Evolutionary conservation across 164 flowering plant species (phyloP).

Genomic region (Annona squamosa): DNA sequence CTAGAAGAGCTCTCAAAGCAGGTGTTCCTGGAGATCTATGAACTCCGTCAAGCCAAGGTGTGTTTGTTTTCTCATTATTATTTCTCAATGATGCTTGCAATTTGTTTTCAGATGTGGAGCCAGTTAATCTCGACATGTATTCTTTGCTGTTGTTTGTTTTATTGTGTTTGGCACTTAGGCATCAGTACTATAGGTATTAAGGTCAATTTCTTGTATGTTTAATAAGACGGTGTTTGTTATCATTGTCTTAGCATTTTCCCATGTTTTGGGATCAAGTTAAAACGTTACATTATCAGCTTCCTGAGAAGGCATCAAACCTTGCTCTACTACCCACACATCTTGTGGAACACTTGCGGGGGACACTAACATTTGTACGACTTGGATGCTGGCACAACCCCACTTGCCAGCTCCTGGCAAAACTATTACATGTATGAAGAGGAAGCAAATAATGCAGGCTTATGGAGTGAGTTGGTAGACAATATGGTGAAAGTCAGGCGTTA

Average conservation of each 20-base stretch:
- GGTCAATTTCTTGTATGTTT: not conserved
- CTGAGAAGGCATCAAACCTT: too few relatives aligned
- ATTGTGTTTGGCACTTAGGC: not conserved
- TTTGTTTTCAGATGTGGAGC: not conserved
- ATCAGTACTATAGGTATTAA: not conserved
- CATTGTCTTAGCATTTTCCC: not conserved
- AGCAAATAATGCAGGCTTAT: too few relatives aligned
- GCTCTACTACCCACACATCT: too few relatives aligned
- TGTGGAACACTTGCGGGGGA: too few relatives aligned
- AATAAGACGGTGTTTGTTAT: not conserved
- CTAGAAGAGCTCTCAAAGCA: slow-evolving; percentile 96
- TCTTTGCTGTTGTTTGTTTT: not conserved
- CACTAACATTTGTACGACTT: too few relatives aligned
- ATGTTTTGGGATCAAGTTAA: not conserved
- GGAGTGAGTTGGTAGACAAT: too few relatives aligned
- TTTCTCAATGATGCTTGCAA: not conserved
- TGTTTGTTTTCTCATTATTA: not conserved
- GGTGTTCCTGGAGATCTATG: slow-evolving; percentile 87
- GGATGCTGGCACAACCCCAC: too few relatives aligned
- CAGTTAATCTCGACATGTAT: not conserved
- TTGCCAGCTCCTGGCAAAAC: too few relatives aligned
- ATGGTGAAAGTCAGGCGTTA: too few relatives aligned
- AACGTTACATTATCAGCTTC: too few relatives aligned
- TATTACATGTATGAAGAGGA: too few relatives aligned
- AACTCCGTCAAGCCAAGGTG: slow-evolving; percentile 96